These are phyloP conservation scores for Coniosporium apollinis DNA, from an alignment of 495 filamentous ascomycete genomes.

Conservation along the genomic window DNA sequence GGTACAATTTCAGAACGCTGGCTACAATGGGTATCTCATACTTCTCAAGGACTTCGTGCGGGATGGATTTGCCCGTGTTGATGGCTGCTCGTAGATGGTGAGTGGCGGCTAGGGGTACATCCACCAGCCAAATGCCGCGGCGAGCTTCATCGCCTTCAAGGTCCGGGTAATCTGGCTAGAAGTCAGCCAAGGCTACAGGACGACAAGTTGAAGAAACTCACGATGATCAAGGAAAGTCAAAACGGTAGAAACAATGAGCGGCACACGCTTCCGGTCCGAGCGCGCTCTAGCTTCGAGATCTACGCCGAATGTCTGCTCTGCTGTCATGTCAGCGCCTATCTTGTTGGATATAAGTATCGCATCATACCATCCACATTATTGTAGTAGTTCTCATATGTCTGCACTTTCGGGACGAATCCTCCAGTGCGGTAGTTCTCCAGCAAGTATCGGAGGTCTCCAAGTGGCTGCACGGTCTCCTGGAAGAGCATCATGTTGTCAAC, in stretches of 20 bases:
- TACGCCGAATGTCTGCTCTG: conserved; percentile 92
- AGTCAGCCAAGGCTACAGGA: conserved; percentile 8
- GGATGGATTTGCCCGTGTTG: conserved; percentile 77
- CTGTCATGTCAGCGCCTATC: background rate
- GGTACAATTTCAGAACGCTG: conserved; percentile 83
- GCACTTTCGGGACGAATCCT: conserved; percentile 77
- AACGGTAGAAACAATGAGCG: conserved; percentile 78
- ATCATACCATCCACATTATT: conserved; percentile 68
- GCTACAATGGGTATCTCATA: conserved; percentile 91
- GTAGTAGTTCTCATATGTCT: conserved; percentile 97
- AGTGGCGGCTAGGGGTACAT: conserved; percentile 72
- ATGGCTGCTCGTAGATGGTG: conserved; percentile 67
- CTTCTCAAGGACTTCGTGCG: conserved; percentile 56
- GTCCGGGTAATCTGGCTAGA: conserved; percentile 65
- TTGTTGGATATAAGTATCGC: conserved; percentile 11
- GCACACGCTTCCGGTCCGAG: conserved; percentile 88
- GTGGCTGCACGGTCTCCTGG: conserved; percentile 91
- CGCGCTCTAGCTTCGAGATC: conserved; percentile 88
- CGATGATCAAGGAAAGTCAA: conserved; percentile 86
- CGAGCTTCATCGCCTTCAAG: conserved; percentile 93
- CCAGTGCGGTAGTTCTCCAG: conserved; percentile 97
- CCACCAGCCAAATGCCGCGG: conserved; percentile 81
- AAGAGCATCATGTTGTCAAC: conserved; percentile 98
- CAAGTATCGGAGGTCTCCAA: conserved; percentile 82
- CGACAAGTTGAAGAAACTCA: conserved; percentile 20